Evolutionary conservation across 1,139 yeast species (phyloP), one percentile per base, ranked within the genome.

Genomic region (Ogataea hybrid): DNA sequence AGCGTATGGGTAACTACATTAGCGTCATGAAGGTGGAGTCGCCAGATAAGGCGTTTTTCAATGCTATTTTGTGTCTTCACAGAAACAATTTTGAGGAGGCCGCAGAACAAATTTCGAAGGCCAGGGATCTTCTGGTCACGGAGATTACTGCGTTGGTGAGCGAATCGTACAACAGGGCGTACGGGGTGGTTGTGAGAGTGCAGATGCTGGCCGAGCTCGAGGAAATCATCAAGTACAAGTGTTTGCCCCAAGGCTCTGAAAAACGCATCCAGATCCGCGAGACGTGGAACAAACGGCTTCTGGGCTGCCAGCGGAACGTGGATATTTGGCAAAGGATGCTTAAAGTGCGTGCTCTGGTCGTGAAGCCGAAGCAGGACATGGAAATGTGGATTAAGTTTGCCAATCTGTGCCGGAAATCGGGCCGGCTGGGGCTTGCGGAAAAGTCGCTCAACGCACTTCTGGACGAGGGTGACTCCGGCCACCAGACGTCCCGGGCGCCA

Each of bases 331-430:
- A 92, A 63, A 75, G 97, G 59, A 84, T 92, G 82, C 73, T 94
- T 48, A 87, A 90, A 61, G 96, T 92, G 2, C 75, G 98, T 43
- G 94, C 97, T 0, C 71, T 94, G 44, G 97, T 94, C 12, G 87
- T 92, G 32, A 85, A 85, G 51, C 99, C 98, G 1, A 87, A 90
- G 54, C 96, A 92, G 57, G 97, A 94, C 61, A 86, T 90, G 95
- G 94, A 88, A 47, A 88, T 90, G 80, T 89, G 97, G 97, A 92
- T 94, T 55, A 90, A 92, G 62, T 94, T 92, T 72, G 97, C 98
- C 23, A 92, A 94, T 56, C 71, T 94, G 45, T 90, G 98, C 60
- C 77, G 98, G 50, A 94, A 92, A 63, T 85, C 96, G 10, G 96
- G 96, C 3, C 73, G 99, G 51, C 69, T 89, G 53, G 94, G 94